Conservation (phyloP, 257 asterid genomes). For the Solanum chmielewskii region DNA sequence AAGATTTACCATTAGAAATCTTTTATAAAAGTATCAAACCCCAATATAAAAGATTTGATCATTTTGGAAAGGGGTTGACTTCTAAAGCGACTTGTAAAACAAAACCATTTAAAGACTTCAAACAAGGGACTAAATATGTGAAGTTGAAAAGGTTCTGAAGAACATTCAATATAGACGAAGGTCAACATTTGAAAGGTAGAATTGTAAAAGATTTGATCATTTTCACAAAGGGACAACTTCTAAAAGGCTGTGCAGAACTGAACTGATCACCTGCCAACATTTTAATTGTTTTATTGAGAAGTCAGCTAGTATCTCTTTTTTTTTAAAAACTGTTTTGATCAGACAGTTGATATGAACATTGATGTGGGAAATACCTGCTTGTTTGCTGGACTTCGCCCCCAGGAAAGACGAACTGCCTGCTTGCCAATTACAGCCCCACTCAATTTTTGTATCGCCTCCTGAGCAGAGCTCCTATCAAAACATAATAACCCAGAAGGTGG, state of each 20-base stretch:
- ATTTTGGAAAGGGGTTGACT: not conserved
- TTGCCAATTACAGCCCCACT: conserved; percentile 52
- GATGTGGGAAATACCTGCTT: conserved; percentile 37
- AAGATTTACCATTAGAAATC: not conserved
- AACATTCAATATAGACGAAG: not conserved
- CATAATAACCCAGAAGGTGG: not conserved
- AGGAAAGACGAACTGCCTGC: conserved; percentile 78
- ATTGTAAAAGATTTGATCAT: not conserved
- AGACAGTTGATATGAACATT: not conserved
- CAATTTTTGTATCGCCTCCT: conserved; percentile 59
- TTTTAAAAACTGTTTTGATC: not conserved
- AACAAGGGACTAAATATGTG: not conserved
- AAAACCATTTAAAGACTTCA: not conserved
- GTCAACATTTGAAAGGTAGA: not conserved
- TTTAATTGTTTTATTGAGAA: not conserved
- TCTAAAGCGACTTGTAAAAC: not conserved
- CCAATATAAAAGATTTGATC: not conserved
- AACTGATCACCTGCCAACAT: not conserved
- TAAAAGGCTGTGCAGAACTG: not conserved
- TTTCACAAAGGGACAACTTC: not conserved
- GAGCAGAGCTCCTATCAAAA: conserved; percentile 48
- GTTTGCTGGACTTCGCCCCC: conserved; percentile 68
- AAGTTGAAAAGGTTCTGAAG: not conserved
- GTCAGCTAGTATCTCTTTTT: not conserved
- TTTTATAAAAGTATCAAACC: not conserved